A percentile compares a stretch with the other conserved stretches of the same genome.
phyloP scores from a whole-genome alignment of 208 protist genomes.

The Leishmania arabica region DNA sequence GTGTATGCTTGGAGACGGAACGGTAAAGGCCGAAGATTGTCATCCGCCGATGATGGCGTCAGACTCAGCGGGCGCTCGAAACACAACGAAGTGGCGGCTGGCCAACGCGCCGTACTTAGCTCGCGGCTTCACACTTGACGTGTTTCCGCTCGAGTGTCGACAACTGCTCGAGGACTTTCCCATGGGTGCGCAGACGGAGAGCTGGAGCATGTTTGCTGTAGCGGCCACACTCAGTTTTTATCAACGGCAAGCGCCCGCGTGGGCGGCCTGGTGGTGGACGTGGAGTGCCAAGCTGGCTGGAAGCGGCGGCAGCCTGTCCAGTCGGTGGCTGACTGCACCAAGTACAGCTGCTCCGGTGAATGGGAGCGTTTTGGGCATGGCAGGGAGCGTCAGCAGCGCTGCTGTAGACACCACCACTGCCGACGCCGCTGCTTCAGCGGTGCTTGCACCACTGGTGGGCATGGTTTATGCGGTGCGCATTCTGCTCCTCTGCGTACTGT shows the following conservation, averaged over 20 bases:
- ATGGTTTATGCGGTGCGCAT: not conserved
- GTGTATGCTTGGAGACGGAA: too few relatives aligned
- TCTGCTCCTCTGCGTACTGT: not conserved
- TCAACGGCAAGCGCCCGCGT: not conserved
- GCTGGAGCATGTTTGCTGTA: constrained; percentile 5
- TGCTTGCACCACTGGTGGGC: not conserved
- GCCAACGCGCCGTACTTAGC: not conserved
- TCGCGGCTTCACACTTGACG: not conserved
- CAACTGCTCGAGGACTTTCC: constrained; percentile 3
- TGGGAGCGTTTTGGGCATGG: not conserved
- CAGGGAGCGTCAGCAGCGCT: not conserved
- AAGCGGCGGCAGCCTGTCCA: not conserved
- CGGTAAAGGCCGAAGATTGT: too few relatives aligned
- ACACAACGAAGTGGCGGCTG: not conserved
- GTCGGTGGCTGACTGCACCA: not conserved
- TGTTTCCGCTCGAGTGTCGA: constrained; percentile 3
- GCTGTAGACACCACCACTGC: not conserved
- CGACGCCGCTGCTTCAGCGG: not conserved
- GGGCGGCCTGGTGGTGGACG: constrained; percentile 1
- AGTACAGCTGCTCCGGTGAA: not conserved
- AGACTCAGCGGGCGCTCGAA: not conserved
- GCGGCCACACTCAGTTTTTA: constrained; percentile 3
- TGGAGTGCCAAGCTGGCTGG: not conserved
- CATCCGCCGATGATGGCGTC: not conserved
- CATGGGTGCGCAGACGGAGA: not conserved